Conservation (phyloP, 2,329 filamentous ascomycete genomes). For the Trichocomaceae sp. region DNA sequence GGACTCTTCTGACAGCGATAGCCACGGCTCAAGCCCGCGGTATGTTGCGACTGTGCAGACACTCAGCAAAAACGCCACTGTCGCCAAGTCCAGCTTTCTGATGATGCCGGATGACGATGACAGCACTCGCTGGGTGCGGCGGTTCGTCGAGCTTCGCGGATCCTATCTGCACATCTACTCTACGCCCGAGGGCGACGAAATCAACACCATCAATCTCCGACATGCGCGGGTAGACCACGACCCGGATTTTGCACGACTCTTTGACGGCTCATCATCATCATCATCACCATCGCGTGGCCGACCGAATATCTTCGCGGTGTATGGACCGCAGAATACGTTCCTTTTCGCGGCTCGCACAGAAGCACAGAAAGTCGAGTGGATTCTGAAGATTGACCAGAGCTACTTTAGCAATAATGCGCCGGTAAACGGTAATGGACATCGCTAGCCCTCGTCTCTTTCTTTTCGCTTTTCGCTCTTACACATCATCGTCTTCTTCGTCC, state of each 20-base stretch:
- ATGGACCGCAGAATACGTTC: constrained; percentile 90
- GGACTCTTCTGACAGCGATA: constrained; percentile 21
- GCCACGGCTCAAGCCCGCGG: constrained; percentile 46
- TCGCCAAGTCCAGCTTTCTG: constrained; percentile 82
- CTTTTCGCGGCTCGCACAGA: constrained; percentile 86
- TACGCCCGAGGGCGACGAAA: constrained; percentile 77
- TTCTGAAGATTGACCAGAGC: constrained; percentile 85
- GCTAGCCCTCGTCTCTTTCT: background rate
- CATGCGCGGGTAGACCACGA: constrained; percentile 90
- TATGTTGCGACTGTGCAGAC: constrained; percentile 71
- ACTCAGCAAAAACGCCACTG: constrained; percentile 70
- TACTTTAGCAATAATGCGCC: constrained; percentile 44
- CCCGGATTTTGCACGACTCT: constrained; percentile 73
- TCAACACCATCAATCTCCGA: constrained; percentile 79
- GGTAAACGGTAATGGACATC: constrained; percentile 9
- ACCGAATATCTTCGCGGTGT: constrained; percentile 83
- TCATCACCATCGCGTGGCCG: constrained; percentile 39
- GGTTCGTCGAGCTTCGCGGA: constrained; percentile 84
- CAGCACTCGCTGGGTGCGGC: constrained; percentile 73
- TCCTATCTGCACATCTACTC: constrained; percentile 91
- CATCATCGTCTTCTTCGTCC: background rate
- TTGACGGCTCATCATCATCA: constrained; percentile 45
- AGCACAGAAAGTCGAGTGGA: constrained; percentile 94
- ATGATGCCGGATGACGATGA: constrained; percentile 78
- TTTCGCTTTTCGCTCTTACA: background rate